Evolutionary conservation across 495 filamentous ascomycete genomes (phyloP).

Genomic region (Podospora appendiculata): DNA sequence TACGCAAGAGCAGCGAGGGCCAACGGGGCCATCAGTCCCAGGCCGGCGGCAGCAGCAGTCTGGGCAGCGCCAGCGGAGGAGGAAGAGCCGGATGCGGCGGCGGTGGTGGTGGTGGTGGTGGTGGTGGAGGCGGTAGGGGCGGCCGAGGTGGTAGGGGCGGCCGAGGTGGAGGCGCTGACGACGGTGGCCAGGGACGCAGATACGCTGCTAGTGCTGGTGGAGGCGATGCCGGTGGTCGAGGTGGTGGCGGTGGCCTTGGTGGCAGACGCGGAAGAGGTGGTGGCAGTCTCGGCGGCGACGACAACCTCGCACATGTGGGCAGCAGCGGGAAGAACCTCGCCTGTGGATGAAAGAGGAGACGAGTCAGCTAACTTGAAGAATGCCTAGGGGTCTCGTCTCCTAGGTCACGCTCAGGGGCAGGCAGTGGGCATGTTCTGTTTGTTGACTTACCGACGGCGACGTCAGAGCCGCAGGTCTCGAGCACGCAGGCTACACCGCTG

Average conservation of each 20-base stretch:
- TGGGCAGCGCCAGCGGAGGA: not conserved
- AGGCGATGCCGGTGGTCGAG: not conserved
- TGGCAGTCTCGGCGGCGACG: not conserved
- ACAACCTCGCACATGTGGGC: conserved; percentile 12
- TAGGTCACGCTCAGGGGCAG: too few relatives aligned
- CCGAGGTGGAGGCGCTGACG: not conserved
- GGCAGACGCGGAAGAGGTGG: not conserved
- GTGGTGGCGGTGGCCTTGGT: not conserved
- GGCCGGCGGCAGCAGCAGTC: not conserved
- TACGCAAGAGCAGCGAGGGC: not conserved
- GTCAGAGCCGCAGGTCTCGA: conserved; percentile 12
- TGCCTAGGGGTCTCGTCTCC: not conserved
- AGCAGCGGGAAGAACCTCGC: conserved; percentile 14
- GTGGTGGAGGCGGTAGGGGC: not conserved
- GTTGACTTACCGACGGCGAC: conserved; percentile 9
- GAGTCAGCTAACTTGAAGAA: not conserved
- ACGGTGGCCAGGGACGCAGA: not conserved
- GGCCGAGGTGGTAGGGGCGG: not conserved
- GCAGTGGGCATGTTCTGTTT: not conserved
- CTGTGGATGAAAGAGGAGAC: not conserved
- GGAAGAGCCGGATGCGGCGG: not conserved
- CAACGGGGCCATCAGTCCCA: not conserved
- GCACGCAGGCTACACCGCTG: conserved; percentile 13
- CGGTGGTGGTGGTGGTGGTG: not conserved
- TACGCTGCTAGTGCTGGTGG: not conserved